Conservation (phyloP, 2,329 filamentous ascomycete genomes). For the Zymoseptoria pseudotritici region DNA sequence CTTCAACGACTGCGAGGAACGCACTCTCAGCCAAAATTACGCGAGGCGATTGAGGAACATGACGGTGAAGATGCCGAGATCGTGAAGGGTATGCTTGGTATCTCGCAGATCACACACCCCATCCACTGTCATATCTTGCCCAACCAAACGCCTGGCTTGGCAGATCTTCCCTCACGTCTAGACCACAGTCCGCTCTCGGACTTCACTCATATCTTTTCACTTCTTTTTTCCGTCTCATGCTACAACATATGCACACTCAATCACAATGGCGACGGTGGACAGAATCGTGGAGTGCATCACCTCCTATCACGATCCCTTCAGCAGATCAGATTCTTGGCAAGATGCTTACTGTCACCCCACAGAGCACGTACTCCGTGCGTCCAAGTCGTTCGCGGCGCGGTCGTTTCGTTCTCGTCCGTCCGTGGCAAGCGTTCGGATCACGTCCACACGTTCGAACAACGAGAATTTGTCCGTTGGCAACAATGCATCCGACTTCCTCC, state of each 20-base stretch:
- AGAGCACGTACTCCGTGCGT: slow-evolving; percentile 33
- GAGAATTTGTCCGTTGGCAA: slow-evolving; percentile 24
- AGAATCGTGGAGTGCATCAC: not conserved
- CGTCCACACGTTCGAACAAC: slow-evolving; percentile 23
- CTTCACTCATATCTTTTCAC: slow-evolving; percentile 4
- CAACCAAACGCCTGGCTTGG: slow-evolving; percentile 4
- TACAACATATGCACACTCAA: not conserved
- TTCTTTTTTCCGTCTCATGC: not conserved
- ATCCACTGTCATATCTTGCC: not conserved
- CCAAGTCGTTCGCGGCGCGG: slow-evolving; percentile 31
- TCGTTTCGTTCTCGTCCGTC: slow-evolving; percentile 29
- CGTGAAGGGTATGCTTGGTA: slow-evolving; percentile 28
- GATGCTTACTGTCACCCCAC: slow-evolving; percentile 4
- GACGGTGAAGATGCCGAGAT: slow-evolving; percentile 31
- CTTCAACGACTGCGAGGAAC: slow-evolving; percentile 29
- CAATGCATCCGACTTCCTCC: slow-evolving; percentile 13
- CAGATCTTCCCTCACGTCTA: not conserved
- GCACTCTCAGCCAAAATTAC: slow-evolving; percentile 29
- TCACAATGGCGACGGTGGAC: not conserved
- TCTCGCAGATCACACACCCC: not conserved
- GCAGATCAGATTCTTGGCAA: not conserved
- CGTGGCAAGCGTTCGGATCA: slow-evolving; percentile 22
- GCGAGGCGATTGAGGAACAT: slow-evolving; percentile 30
- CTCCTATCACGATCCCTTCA: slow-evolving; percentile 1
- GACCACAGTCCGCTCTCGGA: not conserved